Evolutionary conservation across 2,329 filamentous ascomycete genomes (phyloP).

Genomic region (Diaporthe capsici): DNA sequence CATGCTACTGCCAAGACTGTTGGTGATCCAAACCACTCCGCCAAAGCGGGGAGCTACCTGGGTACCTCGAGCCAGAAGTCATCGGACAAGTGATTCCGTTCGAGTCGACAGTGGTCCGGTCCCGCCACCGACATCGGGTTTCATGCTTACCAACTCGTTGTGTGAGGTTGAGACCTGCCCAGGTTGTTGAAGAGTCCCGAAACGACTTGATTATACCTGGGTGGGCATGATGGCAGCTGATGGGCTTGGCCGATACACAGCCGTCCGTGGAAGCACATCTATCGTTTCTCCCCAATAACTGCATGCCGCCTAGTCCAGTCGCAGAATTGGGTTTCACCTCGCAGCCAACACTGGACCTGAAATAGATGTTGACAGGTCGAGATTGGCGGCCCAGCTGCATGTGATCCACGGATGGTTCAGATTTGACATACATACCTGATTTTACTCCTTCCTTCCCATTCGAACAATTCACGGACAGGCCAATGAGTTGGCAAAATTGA

Average conservation of each 20-base stretch:
- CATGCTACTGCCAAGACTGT: neutral
- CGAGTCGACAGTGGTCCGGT: neutral
- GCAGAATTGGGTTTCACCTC: neutral
- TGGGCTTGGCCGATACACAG: neutral
- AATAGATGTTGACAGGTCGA: neutral
- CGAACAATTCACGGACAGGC: too few relatives aligned
- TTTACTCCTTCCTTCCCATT: neutral
- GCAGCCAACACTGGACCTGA: too few relatives aligned
- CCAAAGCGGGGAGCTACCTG: neutral
- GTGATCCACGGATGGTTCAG: neutral
- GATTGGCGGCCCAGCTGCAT: neutral
- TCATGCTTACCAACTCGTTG: neutral
- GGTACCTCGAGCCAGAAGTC: neutral
- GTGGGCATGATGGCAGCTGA: too few relatives aligned
- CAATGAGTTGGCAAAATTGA: neutral
- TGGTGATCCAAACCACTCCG: neutral
- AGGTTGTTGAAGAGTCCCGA: neutral
- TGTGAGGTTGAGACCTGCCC: neutral
- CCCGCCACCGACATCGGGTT: neutral
- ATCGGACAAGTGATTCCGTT: neutral
- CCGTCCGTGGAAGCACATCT: neutral
- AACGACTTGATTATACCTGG: neutral
- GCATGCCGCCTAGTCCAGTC: neutral
- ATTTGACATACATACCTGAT: neutral
- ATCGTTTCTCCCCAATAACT: neutral